Evolutionary conservation across 345 rosid genomes (phyloP).

Genomic region (Eutrema yunnanense): DNA sequence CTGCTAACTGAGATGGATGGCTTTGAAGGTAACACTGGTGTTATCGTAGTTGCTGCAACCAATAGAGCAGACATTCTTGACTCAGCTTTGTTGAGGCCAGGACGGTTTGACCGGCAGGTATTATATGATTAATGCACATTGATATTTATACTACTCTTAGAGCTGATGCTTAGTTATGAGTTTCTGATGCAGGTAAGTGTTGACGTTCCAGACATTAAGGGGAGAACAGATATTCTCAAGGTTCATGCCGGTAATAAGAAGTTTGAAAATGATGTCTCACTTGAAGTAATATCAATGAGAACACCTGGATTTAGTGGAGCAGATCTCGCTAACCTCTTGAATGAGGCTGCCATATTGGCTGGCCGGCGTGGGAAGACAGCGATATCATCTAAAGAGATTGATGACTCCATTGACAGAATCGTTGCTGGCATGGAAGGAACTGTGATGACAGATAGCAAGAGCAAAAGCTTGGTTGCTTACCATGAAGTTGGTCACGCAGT

Average conservation of each 20-base stretch:
- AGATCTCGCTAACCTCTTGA: constrained; percentile 93
- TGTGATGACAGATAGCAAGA: constrained; percentile 97
- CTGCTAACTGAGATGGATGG: constrained; percentile 99
- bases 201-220: constrained; percentile 87
- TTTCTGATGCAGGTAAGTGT: constrained; percentile 61
- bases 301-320: constrained; percentile 99
- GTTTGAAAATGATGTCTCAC: constrained; percentile 80
- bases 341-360: constrained; percentile 94
- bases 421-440: constrained; percentile 99
- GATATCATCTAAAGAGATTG: constrained; percentile 88
- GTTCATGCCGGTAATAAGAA: constrained; percentile 90
- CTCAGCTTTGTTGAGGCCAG: constrained; percentile 88
- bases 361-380: constrained; percentile 81
- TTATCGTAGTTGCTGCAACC: constrained; percentile 92
- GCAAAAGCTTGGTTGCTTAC: constrained; percentile 94
- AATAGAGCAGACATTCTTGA: constrained; percentile 93
- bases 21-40: constrained; percentile 91
- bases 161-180: constrained; percentile 10
- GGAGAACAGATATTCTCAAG: constrained; percentile 87
- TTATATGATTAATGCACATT: background rate
- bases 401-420: constrained; percentile 94
- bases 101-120: constrained; percentile 97
- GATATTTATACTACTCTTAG: background rate
- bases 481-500: constrained; percentile 98
- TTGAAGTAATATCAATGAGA: constrained; percentile 91